Conservation (phyloP, 2,329 filamentous ascomycete species). For the Claviceps lovelessii region DNA sequence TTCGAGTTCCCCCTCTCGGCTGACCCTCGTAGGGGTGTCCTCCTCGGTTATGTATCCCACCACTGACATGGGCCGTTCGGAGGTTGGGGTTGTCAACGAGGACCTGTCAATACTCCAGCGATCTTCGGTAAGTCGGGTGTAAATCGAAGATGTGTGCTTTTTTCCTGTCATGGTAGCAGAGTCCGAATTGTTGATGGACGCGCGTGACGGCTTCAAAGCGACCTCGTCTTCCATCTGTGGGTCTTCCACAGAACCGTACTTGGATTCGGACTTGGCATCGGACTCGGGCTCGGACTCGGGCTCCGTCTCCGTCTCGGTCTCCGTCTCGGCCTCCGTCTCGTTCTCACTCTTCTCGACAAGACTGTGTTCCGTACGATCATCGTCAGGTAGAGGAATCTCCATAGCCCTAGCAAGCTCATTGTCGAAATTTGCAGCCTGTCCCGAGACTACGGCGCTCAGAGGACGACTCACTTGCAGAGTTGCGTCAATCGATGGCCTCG, state of each 20-base stretch:
- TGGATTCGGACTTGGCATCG: neutral
- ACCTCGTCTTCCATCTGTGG: slow-evolving; percentile 1
- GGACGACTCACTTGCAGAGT: neutral
- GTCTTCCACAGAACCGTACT: neutral
- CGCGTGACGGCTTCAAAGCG: neutral
- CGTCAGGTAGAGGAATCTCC: slow-evolving; percentile 1
- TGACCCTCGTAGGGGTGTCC: slow-evolving; percentile 17
- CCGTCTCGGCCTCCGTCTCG: too few species aligned
- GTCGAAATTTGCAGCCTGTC: neutral
- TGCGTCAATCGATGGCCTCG: slow-evolving; percentile 1
- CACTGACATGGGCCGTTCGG: slow-evolving; percentile 21
- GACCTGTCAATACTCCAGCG: slow-evolving; percentile 24
- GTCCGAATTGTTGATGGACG: slow-evolving; percentile 14
- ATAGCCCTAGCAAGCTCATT: neutral
- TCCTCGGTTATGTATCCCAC: slow-evolving; percentile 18
- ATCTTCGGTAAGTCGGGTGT: slow-evolving; percentile 23
- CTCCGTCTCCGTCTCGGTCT: neutral
- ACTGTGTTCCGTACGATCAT: neutral
- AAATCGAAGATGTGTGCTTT: slow-evolving; percentile 25
- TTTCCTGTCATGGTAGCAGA: slow-evolving; percentile 13
- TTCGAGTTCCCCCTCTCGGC: slow-evolving; percentile 9
- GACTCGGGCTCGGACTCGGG: neutral
- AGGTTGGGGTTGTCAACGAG: slow-evolving; percentile 24
- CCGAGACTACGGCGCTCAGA: neutral
- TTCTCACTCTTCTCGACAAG: neutral